Conservation (phyloP, 805 yeast species). For the Kodamaea jinghongensis region DNA sequence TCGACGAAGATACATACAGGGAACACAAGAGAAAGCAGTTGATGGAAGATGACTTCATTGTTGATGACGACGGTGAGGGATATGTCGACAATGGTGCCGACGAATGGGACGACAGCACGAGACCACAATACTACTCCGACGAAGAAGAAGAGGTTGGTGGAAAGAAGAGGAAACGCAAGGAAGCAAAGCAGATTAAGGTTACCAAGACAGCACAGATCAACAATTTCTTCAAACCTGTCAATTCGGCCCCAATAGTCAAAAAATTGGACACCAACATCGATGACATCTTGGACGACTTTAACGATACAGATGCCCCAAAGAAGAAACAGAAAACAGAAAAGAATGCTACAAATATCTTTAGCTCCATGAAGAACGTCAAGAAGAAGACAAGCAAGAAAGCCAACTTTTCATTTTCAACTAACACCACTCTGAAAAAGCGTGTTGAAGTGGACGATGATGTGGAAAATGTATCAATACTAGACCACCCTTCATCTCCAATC, state of each 20-base stretch:
- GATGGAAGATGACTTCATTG: constrained; percentile 88
- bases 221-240: constrained; percentile 49
- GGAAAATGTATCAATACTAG: constrained; percentile 16
- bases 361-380: constrained; percentile 12
- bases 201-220: constrained; percentile 48
- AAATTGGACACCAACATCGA: constrained; percentile 55
- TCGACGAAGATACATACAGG: constrained; percentile 77
- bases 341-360: constrained; percentile 14
- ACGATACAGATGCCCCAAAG: constrained; percentile 17
- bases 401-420: constrained; percentile 25
- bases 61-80: constrained; percentile 91
- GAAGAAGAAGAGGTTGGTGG: constrained; percentile 33
- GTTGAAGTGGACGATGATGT: constrained; percentile 27
- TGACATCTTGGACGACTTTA: constrained; percentile 59
- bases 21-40: constrained; percentile 75
- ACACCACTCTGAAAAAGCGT: constrained; percentile 18
- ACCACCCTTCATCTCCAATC: constrained; percentile 39
- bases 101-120: constrained; percentile 68
- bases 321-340: constrained; percentile 15
- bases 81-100: constrained; percentile 92
- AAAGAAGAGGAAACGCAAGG: constrained; percentile 23
- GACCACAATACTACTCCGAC: constrained; percentile 54
- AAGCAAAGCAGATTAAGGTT: constrained; percentile 36
- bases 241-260: constrained; percentile 29
- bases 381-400: constrained; percentile 21